Evolutionary conservation across 257 asterid genomes (phyloP).

Genomic region (Avicennia marina): DNA sequence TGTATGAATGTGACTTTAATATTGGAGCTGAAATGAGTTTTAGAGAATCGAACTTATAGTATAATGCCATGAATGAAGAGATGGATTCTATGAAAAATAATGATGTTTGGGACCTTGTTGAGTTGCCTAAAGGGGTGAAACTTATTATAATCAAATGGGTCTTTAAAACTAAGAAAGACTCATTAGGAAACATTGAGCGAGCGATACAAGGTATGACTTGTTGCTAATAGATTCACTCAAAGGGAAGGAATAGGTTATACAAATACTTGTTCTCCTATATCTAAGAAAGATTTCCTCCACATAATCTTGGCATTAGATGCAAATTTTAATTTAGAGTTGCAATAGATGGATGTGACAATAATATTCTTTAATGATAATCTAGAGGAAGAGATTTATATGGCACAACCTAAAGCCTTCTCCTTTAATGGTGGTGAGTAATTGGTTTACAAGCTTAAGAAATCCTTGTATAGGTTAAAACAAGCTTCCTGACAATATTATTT

Average conservation of each 20-base stretch:
- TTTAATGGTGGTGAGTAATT: background rate
- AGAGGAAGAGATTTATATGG: background rate
- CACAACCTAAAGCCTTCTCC: background rate
- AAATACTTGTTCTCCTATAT: background rate
- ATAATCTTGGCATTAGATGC: background rate
- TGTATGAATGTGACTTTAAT: background rate
- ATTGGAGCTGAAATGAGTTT: background rate
- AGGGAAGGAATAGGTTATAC: background rate
- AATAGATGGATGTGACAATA: background rate
- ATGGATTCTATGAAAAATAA: background rate
- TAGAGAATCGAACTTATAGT: background rate
- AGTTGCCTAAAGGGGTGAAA: background rate
- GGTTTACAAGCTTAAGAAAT: background rate
- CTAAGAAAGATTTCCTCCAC: too few relatives aligned
- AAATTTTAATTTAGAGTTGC: background rate
- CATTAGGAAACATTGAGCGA: background rate
- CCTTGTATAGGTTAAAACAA: background rate
- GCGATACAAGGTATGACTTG: background rate
- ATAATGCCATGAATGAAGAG: conserved; percentile 3
- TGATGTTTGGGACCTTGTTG: background rate
- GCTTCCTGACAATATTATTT: background rate
- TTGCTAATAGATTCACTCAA: background rate
- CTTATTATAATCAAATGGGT: background rate
- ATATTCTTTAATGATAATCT: background rate
- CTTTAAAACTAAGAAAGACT: background rate